Evolutionary conservation across 2,329 filamentous ascomycete genomes (phyloP).

Genomic region (Ascocoryne sarcoides): DNA sequence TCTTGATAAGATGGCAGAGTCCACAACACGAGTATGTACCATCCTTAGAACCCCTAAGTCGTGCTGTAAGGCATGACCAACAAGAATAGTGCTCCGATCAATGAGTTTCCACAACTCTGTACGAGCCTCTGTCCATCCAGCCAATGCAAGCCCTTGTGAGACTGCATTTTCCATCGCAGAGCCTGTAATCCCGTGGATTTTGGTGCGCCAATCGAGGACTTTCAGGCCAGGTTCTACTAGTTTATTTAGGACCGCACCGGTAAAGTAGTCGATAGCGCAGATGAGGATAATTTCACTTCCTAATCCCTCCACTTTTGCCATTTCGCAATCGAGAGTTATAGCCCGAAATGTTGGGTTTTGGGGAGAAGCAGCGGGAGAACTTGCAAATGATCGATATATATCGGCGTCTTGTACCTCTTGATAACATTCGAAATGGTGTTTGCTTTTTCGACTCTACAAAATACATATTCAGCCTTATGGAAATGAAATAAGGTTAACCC

Average conservation of each 20-base stretch:
- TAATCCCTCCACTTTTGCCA: slow-evolving; percentile 32
- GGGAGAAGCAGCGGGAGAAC: slow-evolving; percentile 39
- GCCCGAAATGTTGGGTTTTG: slow-evolving; percentile 31
- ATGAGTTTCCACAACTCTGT: slow-evolving; percentile 33
- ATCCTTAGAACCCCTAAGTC: slow-evolving; percentile 38
- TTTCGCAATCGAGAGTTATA: slow-evolving; percentile 41
- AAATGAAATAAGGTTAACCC: too few relatives aligned
- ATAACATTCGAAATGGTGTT: slow-evolving; percentile 24
- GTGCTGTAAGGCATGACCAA: slow-evolving; percentile 39
- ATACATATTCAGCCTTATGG: slow-evolving; percentile 1
- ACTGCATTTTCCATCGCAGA: slow-evolving; percentile 28
- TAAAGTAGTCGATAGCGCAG: slow-evolving; percentile 37
- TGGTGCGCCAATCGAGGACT: slow-evolving; percentile 31
- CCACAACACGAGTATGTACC: slow-evolving; percentile 35
- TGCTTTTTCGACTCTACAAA: slow-evolving; percentile 1
- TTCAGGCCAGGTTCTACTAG: slow-evolving; percentile 32
- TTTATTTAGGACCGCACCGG: slow-evolving; percentile 35
- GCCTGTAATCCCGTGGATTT: slow-evolving; percentile 33
- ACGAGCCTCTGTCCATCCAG: slow-evolving; percentile 37
- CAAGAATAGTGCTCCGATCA: slow-evolving; percentile 36
- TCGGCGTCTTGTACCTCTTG: slow-evolving; percentile 26
- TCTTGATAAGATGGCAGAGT: slow-evolving; percentile 34
- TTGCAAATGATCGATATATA: slow-evolving; percentile 41
- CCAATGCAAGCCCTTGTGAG: slow-evolving; percentile 26
- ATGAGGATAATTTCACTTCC: slow-evolving; percentile 30